Percentiles rank a stretch among this genome's conserved stretches.
These are phyloP conservation scores for Kwoniella newhampshirensis DNA, from an alignment of 768 basidiomycete genomes.

Conservation along the genomic window DNA sequence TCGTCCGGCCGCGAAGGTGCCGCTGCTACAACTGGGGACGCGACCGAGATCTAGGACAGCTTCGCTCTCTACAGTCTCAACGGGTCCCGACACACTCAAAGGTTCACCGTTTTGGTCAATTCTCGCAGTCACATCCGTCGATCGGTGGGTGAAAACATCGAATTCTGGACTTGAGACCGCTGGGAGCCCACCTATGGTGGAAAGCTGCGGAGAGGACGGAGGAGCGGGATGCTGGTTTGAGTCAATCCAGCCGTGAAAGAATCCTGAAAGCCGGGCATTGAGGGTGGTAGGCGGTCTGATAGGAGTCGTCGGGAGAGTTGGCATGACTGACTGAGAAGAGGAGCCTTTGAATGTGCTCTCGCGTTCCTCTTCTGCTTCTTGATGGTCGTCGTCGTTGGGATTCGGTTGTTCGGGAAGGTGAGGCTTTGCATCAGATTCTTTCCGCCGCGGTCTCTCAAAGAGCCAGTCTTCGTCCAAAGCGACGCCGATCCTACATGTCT, in stretches of 20 bases:
- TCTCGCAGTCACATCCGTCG: background rate
- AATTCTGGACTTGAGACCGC: background rate
- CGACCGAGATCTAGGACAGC: background rate
- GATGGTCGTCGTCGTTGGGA: background rate
- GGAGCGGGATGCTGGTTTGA: conserved; percentile 29
- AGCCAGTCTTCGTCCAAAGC: conserved; percentile 34
- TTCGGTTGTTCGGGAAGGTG: background rate
- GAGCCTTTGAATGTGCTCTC: conserved; percentile 25
- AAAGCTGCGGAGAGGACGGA: conserved; percentile 22
- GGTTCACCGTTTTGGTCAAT: background rate
- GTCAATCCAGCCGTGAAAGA: conserved; percentile 30
- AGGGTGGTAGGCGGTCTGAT: background rate
- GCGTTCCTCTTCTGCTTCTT: conserved; percentile 8
- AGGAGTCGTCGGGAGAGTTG: background rate
- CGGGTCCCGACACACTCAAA: background rate
- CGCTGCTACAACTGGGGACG: background rate
- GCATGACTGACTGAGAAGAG: conserved; percentile 2
- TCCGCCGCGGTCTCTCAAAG: conserved; percentile 17
- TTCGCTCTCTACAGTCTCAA: background rate
- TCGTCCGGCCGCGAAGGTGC: background rate
- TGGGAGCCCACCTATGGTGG: background rate
- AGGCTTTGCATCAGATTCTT: background rate
- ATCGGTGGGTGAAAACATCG: background rate
- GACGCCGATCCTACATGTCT: conserved; percentile 4
- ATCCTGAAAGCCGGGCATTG: conserved; percentile 18